A percentile compares a stretch with the other conserved stretches of the same genome.
Conservation (phyloP, 1,139 yeast genomes). For the Diutina neorugosa region DNA sequence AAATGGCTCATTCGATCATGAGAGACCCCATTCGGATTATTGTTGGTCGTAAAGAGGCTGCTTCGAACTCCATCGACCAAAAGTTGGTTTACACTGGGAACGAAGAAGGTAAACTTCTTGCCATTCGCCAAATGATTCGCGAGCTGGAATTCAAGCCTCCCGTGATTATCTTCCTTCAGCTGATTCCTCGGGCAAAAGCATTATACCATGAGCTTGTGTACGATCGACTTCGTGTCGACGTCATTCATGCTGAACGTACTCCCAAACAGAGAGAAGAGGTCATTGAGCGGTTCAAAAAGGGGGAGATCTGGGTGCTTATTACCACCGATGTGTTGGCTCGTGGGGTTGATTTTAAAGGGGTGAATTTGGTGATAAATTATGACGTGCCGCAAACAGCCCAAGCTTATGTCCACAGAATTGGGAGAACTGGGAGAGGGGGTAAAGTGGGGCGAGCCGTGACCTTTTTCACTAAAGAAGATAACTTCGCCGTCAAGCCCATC, state of each 20-base stretch:
- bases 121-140: constrained; percentile 78
- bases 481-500: constrained; percentile 63
- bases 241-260: constrained; percentile 90
- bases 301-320: constrained; percentile 91
- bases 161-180: constrained; percentile 80
- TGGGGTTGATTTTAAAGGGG: constrained; percentile 97
- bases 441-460: constrained; percentile 80
- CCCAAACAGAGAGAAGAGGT: constrained; percentile 79
- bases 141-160: constrained; percentile 89
- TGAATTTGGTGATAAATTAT: constrained; percentile 85
- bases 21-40: constrained; percentile 72
- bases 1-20: constrained; percentile 79
- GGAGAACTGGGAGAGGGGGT: constrained; percentile 98
- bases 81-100: constrained; percentile 77
- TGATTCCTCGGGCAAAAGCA: constrained; percentile 90
- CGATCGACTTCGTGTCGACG: constrained; percentile 88
- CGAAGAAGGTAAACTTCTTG: constrained; percentile 89
- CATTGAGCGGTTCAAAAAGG: constrained; percentile 72
- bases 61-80: constrained; percentile 75
- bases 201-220: constrained; percentile 83
- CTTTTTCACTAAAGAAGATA: constrained; percentile 85
- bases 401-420: constrained; percentile 93
- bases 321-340: constrained; percentile 94
- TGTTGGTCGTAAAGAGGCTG: constrained; percentile 92
- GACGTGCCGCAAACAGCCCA: constrained; percentile 94